These are phyloP conservation scores for Serpula lacrymans DNA, from an alignment of 768 basidiomycete species.

Conservation along the genomic window DNA sequence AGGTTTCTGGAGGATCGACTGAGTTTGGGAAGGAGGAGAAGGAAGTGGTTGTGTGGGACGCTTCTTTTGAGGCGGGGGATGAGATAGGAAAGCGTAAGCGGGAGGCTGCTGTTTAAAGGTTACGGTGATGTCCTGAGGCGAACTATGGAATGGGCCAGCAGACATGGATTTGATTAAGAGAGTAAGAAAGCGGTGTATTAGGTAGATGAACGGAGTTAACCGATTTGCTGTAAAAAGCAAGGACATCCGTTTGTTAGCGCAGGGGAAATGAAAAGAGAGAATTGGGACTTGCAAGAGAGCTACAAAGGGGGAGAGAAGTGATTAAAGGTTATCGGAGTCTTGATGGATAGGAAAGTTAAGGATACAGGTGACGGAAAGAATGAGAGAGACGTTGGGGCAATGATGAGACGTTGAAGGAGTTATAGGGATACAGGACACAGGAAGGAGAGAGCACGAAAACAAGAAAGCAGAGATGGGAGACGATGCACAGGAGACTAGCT, in stretches of 20 bases:
- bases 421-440: conserved; percentile 1
- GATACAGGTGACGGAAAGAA: conserved; percentile 3
- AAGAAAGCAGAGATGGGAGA: neutral
- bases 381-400: too few species aligned
- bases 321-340: conserved; percentile 1
- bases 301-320: conserved; percentile 5
- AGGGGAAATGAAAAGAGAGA: conserved; percentile 1
- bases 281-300: conserved; percentile 3
- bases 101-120: conserved; percentile 14
- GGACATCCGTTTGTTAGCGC: conserved; percentile 5
- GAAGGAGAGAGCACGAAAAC: neutral
- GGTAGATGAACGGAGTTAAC: conserved; percentile 8
- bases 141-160: conserved; percentile 1
- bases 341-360: neutral
- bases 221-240: conserved; percentile 6
- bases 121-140: conserved; percentile 12
- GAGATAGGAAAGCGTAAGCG: conserved; percentile 42
- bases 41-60: conserved; percentile 31
- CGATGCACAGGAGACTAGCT: conserved; percentile 18
- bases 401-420: too few species aligned
- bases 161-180: conserved; percentile 8
- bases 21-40: conserved; percentile 5
- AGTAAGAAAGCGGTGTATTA: conserved; percentile 3
- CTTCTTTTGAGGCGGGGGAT: conserved; percentile 35
- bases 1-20: conserved; percentile 9